Conservation (phyloP, 805 yeast genomes). For the Cephaloascus albidus region DNA sequence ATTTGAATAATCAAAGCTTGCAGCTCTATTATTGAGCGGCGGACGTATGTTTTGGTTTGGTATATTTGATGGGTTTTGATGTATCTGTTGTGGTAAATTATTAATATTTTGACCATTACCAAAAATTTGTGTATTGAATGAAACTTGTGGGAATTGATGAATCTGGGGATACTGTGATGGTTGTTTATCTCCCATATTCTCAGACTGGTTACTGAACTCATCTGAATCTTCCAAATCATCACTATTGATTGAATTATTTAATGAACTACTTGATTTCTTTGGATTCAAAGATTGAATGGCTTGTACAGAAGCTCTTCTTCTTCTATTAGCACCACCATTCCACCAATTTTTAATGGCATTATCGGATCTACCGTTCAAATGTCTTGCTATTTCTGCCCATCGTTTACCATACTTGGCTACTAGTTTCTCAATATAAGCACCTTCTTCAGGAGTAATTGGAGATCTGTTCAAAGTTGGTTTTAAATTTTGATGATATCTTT, state of each 20-base stretch:
- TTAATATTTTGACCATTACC: slow-evolving; percentile 9
- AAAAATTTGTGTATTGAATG: slow-evolving; percentile 34
- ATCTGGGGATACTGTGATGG: slow-evolving; percentile 8
- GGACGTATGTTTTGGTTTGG: too few relatives aligned
- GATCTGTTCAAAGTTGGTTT: slow-evolving; percentile 75
- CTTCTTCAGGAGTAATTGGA: slow-evolving; percentile 83
- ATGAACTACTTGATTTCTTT: not conserved
- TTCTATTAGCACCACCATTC: slow-evolving; percentile 87
- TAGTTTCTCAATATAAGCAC: slow-evolving; percentile 67
- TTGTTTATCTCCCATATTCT: not conserved
- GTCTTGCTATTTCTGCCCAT: slow-evolving; percentile 92
- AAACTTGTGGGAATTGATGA: slow-evolving; percentile 18
- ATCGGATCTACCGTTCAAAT: slow-evolving; percentile 79
- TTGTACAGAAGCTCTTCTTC: slow-evolving; percentile 38
- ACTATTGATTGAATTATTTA: not conserved
- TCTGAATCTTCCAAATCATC: not conserved
- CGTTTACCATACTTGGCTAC: slow-evolving; percentile 76
- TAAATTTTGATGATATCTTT: slow-evolving; percentile 83
- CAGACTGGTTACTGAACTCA: not conserved
- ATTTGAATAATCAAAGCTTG: slow-evolving; percentile 1
- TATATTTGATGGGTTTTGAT: not conserved
- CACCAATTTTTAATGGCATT: slow-evolving; percentile 94
- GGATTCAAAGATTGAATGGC: slow-evolving; percentile 1
- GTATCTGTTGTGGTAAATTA: not conserved
- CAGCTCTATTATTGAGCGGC: not conserved